These are phyloP conservation scores for Malus hybrid DNA, from an alignment of 331 rosid genomes.

Conservation along the genomic window DNA sequence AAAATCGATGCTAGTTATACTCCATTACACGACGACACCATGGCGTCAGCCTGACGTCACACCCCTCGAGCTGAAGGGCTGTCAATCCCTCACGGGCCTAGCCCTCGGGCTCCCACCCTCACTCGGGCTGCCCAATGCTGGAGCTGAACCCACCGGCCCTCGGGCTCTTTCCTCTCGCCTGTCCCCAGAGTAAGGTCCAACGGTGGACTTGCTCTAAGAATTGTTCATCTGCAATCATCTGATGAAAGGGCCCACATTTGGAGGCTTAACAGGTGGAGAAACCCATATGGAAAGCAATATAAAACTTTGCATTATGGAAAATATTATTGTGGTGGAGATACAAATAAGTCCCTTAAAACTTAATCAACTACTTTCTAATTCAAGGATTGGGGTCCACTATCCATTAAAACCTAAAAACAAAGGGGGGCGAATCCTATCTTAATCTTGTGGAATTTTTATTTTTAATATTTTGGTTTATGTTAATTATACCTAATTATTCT, in stretches of 20 bases:
- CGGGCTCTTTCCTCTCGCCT: no score
- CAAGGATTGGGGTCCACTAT: background rate
- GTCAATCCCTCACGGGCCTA: no score
- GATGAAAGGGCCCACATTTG: background rate
- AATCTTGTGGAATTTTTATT: background rate
- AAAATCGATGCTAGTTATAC: constrained; percentile 30
- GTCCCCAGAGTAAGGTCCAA: no score
- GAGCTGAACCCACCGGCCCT: no score
- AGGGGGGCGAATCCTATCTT: background rate
- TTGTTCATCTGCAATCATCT: no score
- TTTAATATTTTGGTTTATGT: no score
- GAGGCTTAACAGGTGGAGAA: constrained; percentile 2
- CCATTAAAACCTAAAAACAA: background rate
- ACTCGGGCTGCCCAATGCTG: no score
- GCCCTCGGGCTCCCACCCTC: no score
- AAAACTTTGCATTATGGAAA: constrained; percentile 8
- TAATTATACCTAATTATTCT: no score
- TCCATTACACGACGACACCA: constrained; percentile 17
- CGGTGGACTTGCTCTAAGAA: no score
- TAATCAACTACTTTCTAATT: constrained; percentile 6
- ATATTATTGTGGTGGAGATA: constrained; percentile 8
- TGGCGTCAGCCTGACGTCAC: no score
- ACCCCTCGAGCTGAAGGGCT: no score
- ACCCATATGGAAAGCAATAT: background rate
- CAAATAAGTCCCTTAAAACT: background rate